A percentile compares a stretch with the other conserved stretches of the same genome.
These are phyloP conservation scores for Cucurbita ficifolia DNA, from an alignment of 306 rosid species.

Conservation along the genomic window DNA sequence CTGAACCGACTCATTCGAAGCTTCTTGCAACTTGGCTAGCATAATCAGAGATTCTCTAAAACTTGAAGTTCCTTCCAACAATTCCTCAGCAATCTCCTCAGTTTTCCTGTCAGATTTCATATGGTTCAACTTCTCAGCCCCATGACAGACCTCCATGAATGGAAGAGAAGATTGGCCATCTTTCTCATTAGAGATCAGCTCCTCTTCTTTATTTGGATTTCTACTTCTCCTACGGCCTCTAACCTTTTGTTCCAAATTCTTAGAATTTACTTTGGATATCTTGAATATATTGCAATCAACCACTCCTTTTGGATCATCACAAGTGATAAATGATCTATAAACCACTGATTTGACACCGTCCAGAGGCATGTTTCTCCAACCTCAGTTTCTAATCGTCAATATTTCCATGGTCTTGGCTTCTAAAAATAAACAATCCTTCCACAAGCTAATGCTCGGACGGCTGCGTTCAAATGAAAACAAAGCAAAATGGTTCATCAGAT, in stretches of 20 bases:
- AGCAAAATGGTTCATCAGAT: neutral
- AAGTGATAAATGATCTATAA: conserved; percentile 65
- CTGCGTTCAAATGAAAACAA: conserved; percentile 1
- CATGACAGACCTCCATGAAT: conserved; percentile 60
- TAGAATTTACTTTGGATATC: conserved; percentile 35
- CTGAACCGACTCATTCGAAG: conserved; percentile 29
- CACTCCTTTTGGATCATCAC: conserved; percentile 88
- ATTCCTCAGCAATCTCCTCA: conserved; percentile 47
- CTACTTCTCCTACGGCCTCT: conserved; percentile 26
- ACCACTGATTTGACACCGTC: conserved; percentile 42
- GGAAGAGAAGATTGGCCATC: conserved; percentile 42
- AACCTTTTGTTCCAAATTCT: conserved; percentile 38
- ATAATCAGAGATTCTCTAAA: conserved; percentile 53
- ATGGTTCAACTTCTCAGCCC: conserved; percentile 57
- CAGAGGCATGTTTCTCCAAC: conserved; percentile 36
- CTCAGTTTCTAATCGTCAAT: conserved; percentile 7
- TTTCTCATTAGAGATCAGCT: conserved; percentile 18
- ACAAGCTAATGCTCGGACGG: conserved; percentile 1
- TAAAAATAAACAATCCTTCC: neutral
- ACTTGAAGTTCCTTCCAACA: conserved; percentile 76
- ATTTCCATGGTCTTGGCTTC: neutral
- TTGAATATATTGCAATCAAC: conserved; percentile 57
- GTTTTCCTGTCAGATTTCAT: conserved; percentile 35
- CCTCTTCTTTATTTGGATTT: conserved; percentile 16
- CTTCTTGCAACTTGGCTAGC: conserved; percentile 69